phyloP scores from a whole-genome alignment of 2,329 filamentous ascomycete species.

The Pestalotiopsis sp. region DNA sequence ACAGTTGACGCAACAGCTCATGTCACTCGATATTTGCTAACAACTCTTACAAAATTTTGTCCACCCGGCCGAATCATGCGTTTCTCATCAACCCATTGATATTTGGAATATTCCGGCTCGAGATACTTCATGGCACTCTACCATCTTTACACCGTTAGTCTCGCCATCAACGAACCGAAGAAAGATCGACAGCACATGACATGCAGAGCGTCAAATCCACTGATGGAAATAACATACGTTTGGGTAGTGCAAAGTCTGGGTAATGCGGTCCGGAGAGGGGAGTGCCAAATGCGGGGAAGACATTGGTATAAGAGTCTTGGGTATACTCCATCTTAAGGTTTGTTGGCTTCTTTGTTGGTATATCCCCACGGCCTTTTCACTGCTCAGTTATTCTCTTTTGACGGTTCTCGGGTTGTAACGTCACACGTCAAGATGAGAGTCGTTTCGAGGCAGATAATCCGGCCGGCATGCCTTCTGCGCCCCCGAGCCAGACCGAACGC shows the following conservation, averaged over 20 bases:
- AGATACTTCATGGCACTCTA: no score
- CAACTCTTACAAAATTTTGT: no score
- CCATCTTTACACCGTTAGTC: no score
- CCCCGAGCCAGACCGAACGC: no score
- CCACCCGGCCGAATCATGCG: no score
- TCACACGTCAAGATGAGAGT: neutral
- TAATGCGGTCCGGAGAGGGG: conserved; percentile 5
- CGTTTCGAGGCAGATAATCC: neutral
- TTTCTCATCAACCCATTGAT: no score
- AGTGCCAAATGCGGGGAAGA: neutral
- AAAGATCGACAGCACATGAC: neutral
- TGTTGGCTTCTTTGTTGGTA: neutral
- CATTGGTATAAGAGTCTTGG: neutral
- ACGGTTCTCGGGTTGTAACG: no score
- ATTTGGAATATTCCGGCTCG: no score
- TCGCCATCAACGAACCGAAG: neutral
- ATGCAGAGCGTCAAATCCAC: neutral
- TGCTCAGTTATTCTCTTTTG: no score
- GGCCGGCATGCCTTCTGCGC: neutral
- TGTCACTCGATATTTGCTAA: no score
- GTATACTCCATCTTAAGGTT: neutral
- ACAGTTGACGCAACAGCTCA: no score
- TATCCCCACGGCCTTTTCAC: no score
- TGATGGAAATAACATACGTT: neutral
- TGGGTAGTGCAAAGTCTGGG: neutral